These are phyloP conservation scores for Sarocladium strictum DNA, from an alignment of 2,329 filamentous ascomycete genomes.

Conservation along the genomic window DNA sequence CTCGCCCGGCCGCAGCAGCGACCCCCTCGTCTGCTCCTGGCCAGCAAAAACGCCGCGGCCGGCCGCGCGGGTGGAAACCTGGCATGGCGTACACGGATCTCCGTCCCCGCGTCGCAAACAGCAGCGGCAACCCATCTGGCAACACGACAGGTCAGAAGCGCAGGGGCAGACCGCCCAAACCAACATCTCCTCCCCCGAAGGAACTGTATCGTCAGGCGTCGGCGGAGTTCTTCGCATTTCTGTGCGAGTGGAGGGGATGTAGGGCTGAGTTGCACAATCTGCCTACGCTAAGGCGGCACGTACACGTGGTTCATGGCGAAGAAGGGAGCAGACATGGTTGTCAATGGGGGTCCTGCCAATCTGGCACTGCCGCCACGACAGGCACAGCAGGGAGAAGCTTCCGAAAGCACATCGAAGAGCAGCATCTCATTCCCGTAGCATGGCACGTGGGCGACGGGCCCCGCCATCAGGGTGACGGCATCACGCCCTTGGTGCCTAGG, in stretches of 20 bases:
- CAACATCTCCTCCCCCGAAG: conserved; percentile 30
- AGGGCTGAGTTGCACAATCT: conserved; percentile 57
- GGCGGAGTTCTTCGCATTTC: conserved; percentile 43
- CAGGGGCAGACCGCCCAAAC: conserved; percentile 36
- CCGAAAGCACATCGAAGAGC: conserved; percentile 41
- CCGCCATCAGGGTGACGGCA: conserved; percentile 24
- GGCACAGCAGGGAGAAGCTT: not conserved
- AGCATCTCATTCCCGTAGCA: conserved; percentile 45
- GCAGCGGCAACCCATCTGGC: not conserved
- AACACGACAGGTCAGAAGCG: conserved; percentile 27
- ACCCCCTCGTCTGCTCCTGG: not conserved
- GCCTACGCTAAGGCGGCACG: conserved; percentile 50
- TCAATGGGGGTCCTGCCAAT: conserved; percentile 15
- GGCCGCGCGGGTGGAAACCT: conserved; percentile 40
- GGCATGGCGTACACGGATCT: conserved; percentile 23
- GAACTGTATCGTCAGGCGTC: conserved; percentile 33
- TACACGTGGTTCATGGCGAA: conserved; percentile 43
- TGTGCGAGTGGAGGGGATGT: conserved; percentile 56
- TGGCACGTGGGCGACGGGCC: conserved; percentile 59
- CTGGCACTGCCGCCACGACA: not conserved
- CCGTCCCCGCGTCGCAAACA: conserved; percentile 11
- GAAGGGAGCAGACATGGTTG: not conserved
- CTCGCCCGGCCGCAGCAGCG: not conserved
- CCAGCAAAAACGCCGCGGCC: conserved; percentile 24
- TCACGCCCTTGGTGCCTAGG: not conserved